Conservation (phyloP, 164 flowering plant species). For the Vitis riparia region DNA sequence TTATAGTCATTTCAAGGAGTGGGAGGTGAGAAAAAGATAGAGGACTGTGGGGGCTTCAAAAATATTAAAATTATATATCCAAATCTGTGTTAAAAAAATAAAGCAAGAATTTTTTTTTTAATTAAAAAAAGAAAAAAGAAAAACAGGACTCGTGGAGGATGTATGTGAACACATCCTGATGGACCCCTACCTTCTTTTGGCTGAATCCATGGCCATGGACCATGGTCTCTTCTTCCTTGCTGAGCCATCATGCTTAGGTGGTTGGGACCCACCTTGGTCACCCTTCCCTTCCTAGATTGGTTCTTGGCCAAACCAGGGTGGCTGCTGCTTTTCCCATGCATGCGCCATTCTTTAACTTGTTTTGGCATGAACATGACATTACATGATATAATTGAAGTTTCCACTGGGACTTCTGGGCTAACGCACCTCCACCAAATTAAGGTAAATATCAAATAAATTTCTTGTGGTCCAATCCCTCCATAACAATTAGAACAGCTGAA, state of each 20-base stretch:
- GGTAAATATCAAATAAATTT: too few relatives aligned
- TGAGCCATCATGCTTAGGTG: constrained; percentile 6
- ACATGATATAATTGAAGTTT: too few relatives aligned
- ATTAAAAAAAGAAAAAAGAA: background rate
- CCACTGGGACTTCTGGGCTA: too few relatives aligned
- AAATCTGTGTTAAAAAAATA: too few relatives aligned
- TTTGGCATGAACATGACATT: background rate
- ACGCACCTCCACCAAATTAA: too few relatives aligned
- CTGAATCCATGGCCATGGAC: constrained; percentile 6
- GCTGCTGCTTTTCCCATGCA: background rate
- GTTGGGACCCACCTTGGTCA: background rate
- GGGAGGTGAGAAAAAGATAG: background rate
- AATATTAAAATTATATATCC: background rate
- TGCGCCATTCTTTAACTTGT: background rate
- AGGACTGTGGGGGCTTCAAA: background rate
- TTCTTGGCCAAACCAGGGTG: background rate
- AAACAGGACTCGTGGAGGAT: constrained; percentile 20
- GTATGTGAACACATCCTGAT: constrained; percentile 17
- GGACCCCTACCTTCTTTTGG: constrained; percentile 21
- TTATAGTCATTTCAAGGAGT: constrained; percentile 15
- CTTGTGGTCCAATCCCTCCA: too few relatives aligned
- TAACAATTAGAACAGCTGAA: too few relatives aligned
- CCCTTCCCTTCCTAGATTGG: too few relatives aligned
- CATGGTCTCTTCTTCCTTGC: background rate
- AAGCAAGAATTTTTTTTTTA: too few relatives aligned